Percentiles rank a stretch among this genome's conserved stretches.
phyloP scores from a whole-genome alignment of 805 yeast species.

The Candida railenensis region DNA sequence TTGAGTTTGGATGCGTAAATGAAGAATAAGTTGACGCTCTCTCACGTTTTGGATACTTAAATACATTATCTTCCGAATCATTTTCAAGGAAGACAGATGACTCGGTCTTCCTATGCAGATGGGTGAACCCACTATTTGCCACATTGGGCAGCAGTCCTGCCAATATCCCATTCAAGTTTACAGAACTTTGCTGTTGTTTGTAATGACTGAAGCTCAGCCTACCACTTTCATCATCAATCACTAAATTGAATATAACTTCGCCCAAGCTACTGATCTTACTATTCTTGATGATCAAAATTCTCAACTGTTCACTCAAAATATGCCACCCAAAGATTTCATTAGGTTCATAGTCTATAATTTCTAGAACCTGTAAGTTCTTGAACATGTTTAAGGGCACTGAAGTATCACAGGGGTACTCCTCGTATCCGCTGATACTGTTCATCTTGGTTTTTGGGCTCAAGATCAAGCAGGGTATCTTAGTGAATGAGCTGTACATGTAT shows the following conservation, averaged over 20 bases:
- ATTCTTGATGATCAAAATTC: slow-evolving; percentile 54
- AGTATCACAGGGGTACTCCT: slow-evolving; percentile 71
- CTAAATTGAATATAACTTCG: slow-evolving; percentile 52
- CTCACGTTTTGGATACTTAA: slow-evolving; percentile 23
- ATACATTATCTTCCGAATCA: slow-evolving; percentile 16
- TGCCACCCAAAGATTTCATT: slow-evolving; percentile 70
- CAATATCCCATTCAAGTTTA: not conserved
- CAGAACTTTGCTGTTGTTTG: not conserved
- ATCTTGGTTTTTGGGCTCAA: slow-evolving; percentile 60
- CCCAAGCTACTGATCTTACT: slow-evolving; percentile 50
- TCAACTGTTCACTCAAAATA: slow-evolving; percentile 49
- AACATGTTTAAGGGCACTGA: slow-evolving; percentile 63
- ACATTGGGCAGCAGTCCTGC: not conserved
- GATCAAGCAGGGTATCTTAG: slow-evolving; percentile 63
- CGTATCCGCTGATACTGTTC: slow-evolving; percentile 57
- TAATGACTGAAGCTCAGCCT: slow-evolving; percentile 13
- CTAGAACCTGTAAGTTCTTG: slow-evolving; percentile 61
- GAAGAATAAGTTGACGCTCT: slow-evolving; percentile 18
- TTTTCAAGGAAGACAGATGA: not conserved
- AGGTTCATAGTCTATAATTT: slow-evolving; percentile 59
- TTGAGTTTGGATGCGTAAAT: slow-evolving; percentile 19
- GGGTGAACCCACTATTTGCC: not conserved
- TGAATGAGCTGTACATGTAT: slow-evolving; percentile 61
- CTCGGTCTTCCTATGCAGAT: not conserved
- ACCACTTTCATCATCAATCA: slow-evolving; percentile 51